These are phyloP conservation scores for Inonotus obliquus DNA, from an alignment of 1,284 basidiomycete species.

Conservation along the genomic window DNA sequence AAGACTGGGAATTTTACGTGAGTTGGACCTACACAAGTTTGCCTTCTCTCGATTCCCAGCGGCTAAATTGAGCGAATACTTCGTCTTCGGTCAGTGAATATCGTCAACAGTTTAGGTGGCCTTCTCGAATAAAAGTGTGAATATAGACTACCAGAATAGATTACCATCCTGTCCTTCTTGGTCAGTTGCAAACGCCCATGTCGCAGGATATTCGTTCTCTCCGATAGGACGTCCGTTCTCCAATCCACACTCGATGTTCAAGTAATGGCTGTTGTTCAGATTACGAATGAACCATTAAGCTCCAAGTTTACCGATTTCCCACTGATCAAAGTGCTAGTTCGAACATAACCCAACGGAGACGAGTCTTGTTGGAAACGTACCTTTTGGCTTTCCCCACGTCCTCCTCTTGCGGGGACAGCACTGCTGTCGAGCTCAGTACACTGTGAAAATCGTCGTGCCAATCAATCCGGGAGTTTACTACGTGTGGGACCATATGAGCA, in stretches of 20 bases:
- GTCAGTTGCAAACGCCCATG: slow-evolving; percentile 10
- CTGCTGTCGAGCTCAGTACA: too few species aligned
- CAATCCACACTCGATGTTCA: slow-evolving; percentile 7
- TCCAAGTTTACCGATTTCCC: slow-evolving; percentile 8
- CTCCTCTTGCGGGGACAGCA: too few species aligned
- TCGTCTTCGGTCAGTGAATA: slow-evolving; percentile 12
- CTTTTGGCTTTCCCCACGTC: neutral
- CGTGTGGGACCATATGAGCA: too few species aligned
- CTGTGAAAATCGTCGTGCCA: too few species aligned
- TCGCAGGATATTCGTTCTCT: slow-evolving; percentile 11
- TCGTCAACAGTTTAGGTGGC: neutral
- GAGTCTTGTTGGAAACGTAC: neutral
- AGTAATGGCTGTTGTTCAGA: slow-evolving; percentile 4
- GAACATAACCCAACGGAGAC: neutral
- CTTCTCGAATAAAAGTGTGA: neutral
- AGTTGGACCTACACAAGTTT: neutral
- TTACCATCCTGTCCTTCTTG: neutral
- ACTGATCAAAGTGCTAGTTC: neutral
- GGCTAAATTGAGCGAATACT: slow-evolving; percentile 1
- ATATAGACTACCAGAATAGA: slow-evolving; percentile 1
- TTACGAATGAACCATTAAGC: slow-evolving; percentile 14
- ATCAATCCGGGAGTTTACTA: too few species aligned
- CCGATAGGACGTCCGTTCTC: slow-evolving; percentile 3
- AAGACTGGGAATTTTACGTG: neutral
- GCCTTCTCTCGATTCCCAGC: slow-evolving; percentile 1